These are phyloP conservation scores for Malassezia pachydermatis DNA, from an alignment of 1,284 basidiomycete species.

Conservation along the genomic window DNA sequence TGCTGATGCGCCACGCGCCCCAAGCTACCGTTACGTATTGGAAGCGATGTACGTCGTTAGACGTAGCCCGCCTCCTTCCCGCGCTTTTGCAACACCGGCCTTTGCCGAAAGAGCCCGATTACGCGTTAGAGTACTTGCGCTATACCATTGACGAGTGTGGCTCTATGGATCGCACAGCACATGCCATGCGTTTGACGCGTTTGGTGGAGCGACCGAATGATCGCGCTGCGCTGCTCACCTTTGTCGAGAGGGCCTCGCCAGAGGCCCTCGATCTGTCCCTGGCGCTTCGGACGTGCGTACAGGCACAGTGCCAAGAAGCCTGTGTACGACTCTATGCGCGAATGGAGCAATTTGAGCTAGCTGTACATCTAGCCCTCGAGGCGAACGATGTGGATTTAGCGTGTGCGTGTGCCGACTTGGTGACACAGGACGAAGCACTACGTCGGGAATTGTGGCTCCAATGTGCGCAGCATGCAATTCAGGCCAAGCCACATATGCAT, in stretches of 20 bases:
- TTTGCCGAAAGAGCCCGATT: conserved; percentile 7
- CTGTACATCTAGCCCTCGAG: conserved; percentile 77
- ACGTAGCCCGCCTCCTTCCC: conserved; percentile 76
- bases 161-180: conserved; percentile 73
- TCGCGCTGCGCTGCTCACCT: conserved; percentile 86
- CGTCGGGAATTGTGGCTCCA: conserved; percentile 94
- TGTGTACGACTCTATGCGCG: conserved; percentile 96
- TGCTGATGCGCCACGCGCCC: conserved; percentile 74
- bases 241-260: conserved; percentile 62
- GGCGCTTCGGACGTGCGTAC: conserved; percentile 74
- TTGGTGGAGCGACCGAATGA: conserved; percentile 62
- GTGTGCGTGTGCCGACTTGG: conserved; percentile 39
- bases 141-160: conserved; percentile 69
- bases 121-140: conserved; percentile 59
- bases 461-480: conserved; percentile 91
- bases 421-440: conserved; percentile 48
- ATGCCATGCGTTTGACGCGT: conserved; percentile 86
- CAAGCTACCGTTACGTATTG: conserved; percentile 84
- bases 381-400: conserved; percentile 52
- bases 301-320: conserved; percentile 66
- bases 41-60: conserved; percentile 65
- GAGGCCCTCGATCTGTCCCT: conserved; percentile 86
- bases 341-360: conserved; percentile 93
- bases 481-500: conserved; percentile 94
- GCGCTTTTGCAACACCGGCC: conserved; percentile 72